Conservation (phyloP, 148 eudicot genomes). For the Dianthus caryophyllus region DNA sequence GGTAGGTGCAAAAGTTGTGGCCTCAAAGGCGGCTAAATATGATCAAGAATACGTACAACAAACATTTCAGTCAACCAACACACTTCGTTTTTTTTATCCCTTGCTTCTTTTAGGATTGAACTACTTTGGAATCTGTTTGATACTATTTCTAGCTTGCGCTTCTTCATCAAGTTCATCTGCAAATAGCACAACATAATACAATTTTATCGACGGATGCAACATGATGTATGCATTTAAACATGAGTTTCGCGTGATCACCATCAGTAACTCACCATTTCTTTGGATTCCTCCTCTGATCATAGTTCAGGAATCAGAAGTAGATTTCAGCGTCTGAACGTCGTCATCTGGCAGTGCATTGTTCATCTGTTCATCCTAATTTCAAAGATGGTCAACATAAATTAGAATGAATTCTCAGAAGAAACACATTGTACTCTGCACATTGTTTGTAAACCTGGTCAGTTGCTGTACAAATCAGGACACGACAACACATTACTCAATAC, state of each 20-base stretch:
- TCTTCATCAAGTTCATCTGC: constrained; percentile 56
- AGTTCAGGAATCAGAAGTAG: constrained; percentile 51
- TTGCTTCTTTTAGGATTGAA: constrained; percentile 74
- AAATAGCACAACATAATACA: constrained; percentile 4
- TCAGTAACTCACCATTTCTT: constrained; percentile 45
- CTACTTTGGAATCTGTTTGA: constrained; percentile 57
- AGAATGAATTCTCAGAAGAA: neutral
- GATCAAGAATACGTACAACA: constrained; percentile 34
- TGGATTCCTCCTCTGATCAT: constrained; percentile 44
- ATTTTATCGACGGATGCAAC: constrained; percentile 1
- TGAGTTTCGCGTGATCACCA: neutral
- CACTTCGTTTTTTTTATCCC: constrained; percentile 88
- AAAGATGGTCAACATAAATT: neutral
- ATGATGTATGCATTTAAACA: neutral
- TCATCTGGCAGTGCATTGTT: constrained; percentile 30
- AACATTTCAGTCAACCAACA: constrained; percentile 45
- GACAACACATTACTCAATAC: too few species aligned
- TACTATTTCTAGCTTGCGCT: constrained; percentile 54
- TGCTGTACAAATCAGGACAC: neutral
- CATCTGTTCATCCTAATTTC: neutral
- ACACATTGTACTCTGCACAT: constrained; percentile 1
- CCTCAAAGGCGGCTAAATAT: neutral
- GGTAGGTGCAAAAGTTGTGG: constrained; percentile 29
- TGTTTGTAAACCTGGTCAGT: constrained; percentile 3
- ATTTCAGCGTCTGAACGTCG: constrained; percentile 35